Conservation (phyloP, 78 protist genomes). For the Neovahlkampfia damariscottae region DNA sequence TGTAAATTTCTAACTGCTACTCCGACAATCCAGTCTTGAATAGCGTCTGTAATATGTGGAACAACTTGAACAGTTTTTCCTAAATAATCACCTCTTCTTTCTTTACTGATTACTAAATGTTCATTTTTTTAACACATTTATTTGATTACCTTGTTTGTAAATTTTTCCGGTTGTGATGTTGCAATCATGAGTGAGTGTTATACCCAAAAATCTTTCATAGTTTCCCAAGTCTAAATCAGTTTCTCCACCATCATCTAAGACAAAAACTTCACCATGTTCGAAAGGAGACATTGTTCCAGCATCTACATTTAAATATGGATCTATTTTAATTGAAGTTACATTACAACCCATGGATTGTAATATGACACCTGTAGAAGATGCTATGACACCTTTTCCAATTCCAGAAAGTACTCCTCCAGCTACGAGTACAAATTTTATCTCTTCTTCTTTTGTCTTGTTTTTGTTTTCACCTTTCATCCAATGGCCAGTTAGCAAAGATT, state of each 20-base stretch:
- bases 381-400: slow-evolving; percentile 61
- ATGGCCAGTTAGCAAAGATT: too few species aligned
- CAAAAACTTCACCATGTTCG: slow-evolving; percentile 81
- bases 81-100: slow-evolving; percentile 89
- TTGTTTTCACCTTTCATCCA: too few species aligned
- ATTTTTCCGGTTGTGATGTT: slow-evolving; percentile 98
- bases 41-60: slow-evolving; percentile 85
- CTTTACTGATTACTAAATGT: slow-evolving; percentile 65
- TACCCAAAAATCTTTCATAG: slow-evolving; percentile 89
- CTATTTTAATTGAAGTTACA: slow-evolving; percentile 52
- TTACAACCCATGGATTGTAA: slow-evolving; percentile 15
- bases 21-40: slow-evolving; percentile 79
- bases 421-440: slow-evolving; percentile 40
- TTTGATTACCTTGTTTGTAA: too few species aligned
- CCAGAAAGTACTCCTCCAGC: slow-evolving; percentile 55
- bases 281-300: slow-evolving; percentile 72
- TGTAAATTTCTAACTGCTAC: slow-evolving; percentile 44
- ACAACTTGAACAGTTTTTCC: slow-evolving; percentile 98
- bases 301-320: slow-evolving; percentile 61
- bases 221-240: slow-evolving; percentile 92
- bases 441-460: background rate
- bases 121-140: too few species aligned
- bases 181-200: slow-evolving; percentile 61
- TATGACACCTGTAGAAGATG: slow-evolving; percentile 43
- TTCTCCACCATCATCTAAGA: slow-evolving; percentile 92